A percentile compares a stretch with the other conserved stretches of the same genome.
phyloP scores from a whole-genome alignment of 345 rosid species.

The Bruguiera parviflora region DNA sequence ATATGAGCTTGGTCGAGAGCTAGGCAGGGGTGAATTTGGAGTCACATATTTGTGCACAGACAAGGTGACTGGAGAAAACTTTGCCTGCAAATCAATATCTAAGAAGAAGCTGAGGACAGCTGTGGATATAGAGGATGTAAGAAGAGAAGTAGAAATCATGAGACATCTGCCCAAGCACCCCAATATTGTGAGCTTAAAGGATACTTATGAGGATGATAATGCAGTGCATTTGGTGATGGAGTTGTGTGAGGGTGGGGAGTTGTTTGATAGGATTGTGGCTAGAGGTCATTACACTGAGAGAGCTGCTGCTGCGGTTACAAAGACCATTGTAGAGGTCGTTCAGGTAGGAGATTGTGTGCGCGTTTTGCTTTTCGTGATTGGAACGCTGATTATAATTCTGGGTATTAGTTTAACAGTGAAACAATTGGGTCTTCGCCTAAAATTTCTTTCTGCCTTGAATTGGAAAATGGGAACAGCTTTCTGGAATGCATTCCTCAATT shows the following conservation, averaged over 20 bases:
- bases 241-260: slow-evolving; percentile 36
- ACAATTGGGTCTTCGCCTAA: not conserved
- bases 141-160: slow-evolving; percentile 40
- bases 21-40: slow-evolving; percentile 39
- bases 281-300: slow-evolving; percentile 40
- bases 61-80: slow-evolving; percentile 23
- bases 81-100: slow-evolving; percentile 31
- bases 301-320: slow-evolving; percentile 36
- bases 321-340: slow-evolving; percentile 39
- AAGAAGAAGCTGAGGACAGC: slow-evolving; percentile 32
- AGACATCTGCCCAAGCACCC: slow-evolving; percentile 29
- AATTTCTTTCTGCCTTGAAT: not conserved
- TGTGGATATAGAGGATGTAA: slow-evolving; percentile 34
- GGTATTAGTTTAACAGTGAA: not conserved
- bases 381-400: not conserved
- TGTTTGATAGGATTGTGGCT: slow-evolving; percentile 34
- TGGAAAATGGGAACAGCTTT: no score
- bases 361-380: not conserved
- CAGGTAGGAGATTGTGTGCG: slow-evolving; percentile 14
- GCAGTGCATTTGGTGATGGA: slow-evolving; percentile 39
- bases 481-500: no score
- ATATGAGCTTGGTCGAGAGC: slow-evolving; percentile 33
- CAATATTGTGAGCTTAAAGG: slow-evolving; percentile 30
- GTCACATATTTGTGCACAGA: slow-evolving; percentile 31
- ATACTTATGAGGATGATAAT: slow-evolving; percentile 29